Base-by-base conservation (phyloP, 768 basidiomycete genomes). In the Mycena albidolilacea region DNA sequence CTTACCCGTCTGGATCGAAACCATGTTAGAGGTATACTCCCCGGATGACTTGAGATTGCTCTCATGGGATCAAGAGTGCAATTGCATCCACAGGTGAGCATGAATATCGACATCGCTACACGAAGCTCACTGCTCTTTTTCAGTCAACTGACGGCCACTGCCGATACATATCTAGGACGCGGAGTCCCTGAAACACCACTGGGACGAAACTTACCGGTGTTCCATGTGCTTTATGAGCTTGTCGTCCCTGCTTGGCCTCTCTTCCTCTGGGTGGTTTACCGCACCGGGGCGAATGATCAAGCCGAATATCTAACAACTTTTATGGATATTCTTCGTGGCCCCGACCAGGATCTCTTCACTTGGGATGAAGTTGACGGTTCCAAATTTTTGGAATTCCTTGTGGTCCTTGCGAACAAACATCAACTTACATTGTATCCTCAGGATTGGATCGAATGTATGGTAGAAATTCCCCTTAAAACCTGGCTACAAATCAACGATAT, bases 181-280 rank as follows among this genome's bases (percentile, higher is more conserved):
- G 23, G 23, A 23, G 23, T 23, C 2, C 23, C 23, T 23, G 23
- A 23, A 23, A 23, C 23, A 23, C 23, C 23, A 37, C 17, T 57
- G 14, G 55, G 30, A 8, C 35, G 11, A 19, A 3, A 38, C 12
- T 58, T 15, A 9, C 37, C 7, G 17, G 37, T 23, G 14, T 15
- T 58, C 10, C 37, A 11, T n/a, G 37, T 39, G 37, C 57, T 58
- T 39, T 58, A 58, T 38, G 57, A 59, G 37, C 17, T 59, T 35
- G 38, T 39, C 17, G 63, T 64, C n/a, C 38, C 58, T 11, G 39
- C 58, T 50, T 71, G 70, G 70, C 59, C 59, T 1, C 58, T 71
- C n/a, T 43, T 71, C 17, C 50, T 17, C 17, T 71, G 70, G 70
- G 23, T 66, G 46, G 14, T 30, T 35, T 71, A 66, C 50, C 64